Percentiles rank a stretch among this genome's conserved stretches.
Evolutionary conservation across 805 yeast species (phyloP).

Genomic region (Blastobotrys robertii): DNA sequence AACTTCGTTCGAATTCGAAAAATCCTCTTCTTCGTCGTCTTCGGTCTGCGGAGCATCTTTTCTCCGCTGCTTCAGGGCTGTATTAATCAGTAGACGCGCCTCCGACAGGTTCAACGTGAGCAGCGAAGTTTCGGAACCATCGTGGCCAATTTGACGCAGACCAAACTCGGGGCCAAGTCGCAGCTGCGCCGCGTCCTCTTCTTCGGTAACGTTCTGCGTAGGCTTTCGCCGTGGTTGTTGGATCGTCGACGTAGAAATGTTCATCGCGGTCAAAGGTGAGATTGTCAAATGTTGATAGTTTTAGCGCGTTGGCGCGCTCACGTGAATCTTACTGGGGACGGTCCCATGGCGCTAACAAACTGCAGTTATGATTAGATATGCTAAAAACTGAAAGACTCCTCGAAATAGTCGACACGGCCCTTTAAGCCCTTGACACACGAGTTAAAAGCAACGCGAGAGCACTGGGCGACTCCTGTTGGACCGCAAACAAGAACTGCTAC

Average conservation of each 20-base stretch:
- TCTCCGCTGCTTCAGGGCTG: constrained; percentile 71
- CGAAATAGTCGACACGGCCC: constrained; percentile 50
- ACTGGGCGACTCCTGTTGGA: constrained; percentile 48
- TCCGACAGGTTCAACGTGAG: constrained; percentile 84
- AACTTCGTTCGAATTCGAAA: constrained; percentile 38
- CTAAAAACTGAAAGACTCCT: constrained; percentile 60
- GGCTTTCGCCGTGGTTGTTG: constrained; percentile 72
- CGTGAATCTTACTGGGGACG: too few species aligned
- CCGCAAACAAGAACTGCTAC: constrained; percentile 43
- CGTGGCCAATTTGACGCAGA: constrained; percentile 66
- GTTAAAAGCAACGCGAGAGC: constrained; percentile 47
- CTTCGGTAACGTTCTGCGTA: constrained; percentile 60
- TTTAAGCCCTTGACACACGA: constrained; percentile 32
- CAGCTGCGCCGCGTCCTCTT: constrained; percentile 82
- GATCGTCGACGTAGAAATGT: constrained; percentile 79
- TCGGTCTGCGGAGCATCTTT: constrained; percentile 34
- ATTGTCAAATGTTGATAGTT: too few species aligned
- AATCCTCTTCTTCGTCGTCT: constrained; percentile 30
- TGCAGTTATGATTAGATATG: not conserved
- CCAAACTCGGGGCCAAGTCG: constrained; percentile 92
- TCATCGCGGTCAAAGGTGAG: constrained; percentile 39
- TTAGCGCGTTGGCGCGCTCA: too few species aligned
- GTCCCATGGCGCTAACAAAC: too few species aligned
- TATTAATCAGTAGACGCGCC: constrained; percentile 80
- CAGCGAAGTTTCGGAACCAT: constrained; percentile 65